A percentile compares a stretch with the other conserved stretches of the same genome.
Evolutionary conservation across 2,329 filamentous ascomycete species (phyloP).

Genomic region (Calonectria pteridis): DNA sequence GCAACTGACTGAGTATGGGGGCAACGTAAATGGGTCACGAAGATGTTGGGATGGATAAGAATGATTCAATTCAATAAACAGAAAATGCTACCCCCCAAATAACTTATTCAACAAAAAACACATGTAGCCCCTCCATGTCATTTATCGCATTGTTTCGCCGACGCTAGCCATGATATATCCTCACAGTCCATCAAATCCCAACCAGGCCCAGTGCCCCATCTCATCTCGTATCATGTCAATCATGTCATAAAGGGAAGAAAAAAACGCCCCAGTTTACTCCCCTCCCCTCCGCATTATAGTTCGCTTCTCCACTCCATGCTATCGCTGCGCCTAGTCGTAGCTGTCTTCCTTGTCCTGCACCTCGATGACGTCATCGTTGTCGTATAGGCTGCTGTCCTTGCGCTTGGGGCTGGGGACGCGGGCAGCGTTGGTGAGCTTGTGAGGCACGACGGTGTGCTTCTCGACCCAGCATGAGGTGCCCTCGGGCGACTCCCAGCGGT

Average conservation of each 20-base stretch:
- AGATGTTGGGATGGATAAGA: not conserved
- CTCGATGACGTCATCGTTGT: conserved; percentile 45
- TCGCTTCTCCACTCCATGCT: not conserved
- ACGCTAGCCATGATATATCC: conserved; percentile 1
- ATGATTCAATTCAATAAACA: not conserved
- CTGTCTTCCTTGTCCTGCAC: conserved; percentile 40
- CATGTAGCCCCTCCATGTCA: not conserved
- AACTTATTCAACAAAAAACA: not conserved
- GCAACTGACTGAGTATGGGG: not conserved
- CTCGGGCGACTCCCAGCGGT: conserved; percentile 52
- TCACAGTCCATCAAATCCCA: not conserved
- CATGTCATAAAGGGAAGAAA: not conserved
- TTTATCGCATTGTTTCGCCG: not conserved
- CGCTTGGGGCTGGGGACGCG: conserved; percentile 30
- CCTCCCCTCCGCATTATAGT: conserved; percentile 4
- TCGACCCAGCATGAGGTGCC: conserved; percentile 55
- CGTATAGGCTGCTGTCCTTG: conserved; percentile 43
- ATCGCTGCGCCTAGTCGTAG: conserved; percentile 35
- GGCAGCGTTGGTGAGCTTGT: conserved; percentile 27
- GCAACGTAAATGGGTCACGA: not conserved
- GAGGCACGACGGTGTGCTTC: conserved; percentile 46
- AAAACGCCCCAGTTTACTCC: not conserved
- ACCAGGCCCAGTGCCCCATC: conserved; percentile 4
- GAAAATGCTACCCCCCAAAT: not conserved
- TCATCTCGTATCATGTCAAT: conserved; percentile 21